Evolutionary conservation across 192 early-diverging fungal genomes (phyloP).

Genomic region (Gigaspora rosea): DNA sequence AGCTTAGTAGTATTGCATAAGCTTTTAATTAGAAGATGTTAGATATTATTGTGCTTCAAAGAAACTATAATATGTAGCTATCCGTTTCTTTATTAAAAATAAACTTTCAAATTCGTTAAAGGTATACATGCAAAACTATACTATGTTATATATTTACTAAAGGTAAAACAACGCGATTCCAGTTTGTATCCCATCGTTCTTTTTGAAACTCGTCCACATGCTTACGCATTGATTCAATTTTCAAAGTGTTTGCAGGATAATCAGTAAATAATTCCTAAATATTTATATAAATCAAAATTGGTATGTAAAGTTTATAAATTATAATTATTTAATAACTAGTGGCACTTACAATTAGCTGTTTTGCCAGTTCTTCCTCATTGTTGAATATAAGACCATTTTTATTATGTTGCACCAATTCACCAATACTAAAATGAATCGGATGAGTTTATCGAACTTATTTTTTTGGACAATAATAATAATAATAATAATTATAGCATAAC

Average conservation of each 20-base stretch:
- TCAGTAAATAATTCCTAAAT: constrained; percentile 27
- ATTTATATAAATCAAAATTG: background rate
- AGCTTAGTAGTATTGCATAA: no score
- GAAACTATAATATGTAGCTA: no score
- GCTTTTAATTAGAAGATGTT: no score
- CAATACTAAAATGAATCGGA: background rate
- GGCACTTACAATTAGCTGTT: constrained; percentile 27
- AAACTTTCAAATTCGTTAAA: background rate
- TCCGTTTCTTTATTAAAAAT: background rate
- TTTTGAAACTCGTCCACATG: constrained; percentile 24
- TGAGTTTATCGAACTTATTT: background rate
- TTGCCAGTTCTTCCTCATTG: background rate
- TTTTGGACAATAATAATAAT: no score
- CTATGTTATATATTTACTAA: constrained; percentile 2
- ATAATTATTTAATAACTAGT: background rate
- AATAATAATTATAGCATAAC: background rate
- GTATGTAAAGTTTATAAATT: background rate
- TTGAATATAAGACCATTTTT: constrained; percentile 30
- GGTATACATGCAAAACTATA: no score
- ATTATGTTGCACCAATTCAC: constrained; percentile 25
- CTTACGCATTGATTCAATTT: constrained; percentile 24
- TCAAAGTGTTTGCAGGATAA: constrained; percentile 18
- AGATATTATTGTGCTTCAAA: no score
- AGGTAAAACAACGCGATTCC: constrained; percentile 14
- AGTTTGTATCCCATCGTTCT: constrained; percentile 25